Base-by-base conservation (phyloP, 169 alveolate species). In the Eimeria acervulina region DNA sequence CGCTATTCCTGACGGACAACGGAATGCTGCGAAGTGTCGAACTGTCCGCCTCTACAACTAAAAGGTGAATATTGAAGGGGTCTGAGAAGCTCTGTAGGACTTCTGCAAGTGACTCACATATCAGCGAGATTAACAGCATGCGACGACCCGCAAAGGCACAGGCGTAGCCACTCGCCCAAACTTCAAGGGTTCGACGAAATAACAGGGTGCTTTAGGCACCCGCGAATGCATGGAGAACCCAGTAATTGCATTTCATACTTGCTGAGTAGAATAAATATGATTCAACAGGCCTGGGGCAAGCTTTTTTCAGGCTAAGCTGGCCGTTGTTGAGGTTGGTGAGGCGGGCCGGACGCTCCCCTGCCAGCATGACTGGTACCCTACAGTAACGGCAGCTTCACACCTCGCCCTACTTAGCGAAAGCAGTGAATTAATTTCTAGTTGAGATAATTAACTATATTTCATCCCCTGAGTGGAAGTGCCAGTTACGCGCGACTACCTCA, bases 301-400 rank as follows among this genome's bases (percentile, higher is more conserved):
- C 31, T 17, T 31, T 28, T 72, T 72, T 72, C 83, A 36, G 15
- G 83, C 51, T 36, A 36, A 17, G 52, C 52, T 36, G 28, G 51
- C 83, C 28, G 51, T 31, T 72, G 13, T n/a, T 72, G 83, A 19
- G 47, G 83, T 36, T 36, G 17, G 52, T 33, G 83, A 33, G 51
- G 83, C 52, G 51, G 28, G 52, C 52, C n/a, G 83, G 52, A 0
- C 51, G 83, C 83, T 72, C 36, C 52, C 47, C 51, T 1, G 83
- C 28, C 28, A 36, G 17, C 51, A 15, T 8, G 31, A 36, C 51
- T 72, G 80, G 83, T 72, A 72, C 28, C 83, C 17, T 1, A 21
- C 83, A 28, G 13, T 36, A 36, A 5, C 47, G 83, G 51, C 51
- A 36, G 51, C 83, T 72, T 72, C 83, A 72, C 83, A 36, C 83